Evolutionary conservation across 2,329 filamentous ascomycete species (phyloP).

Genomic region (Nectriaceae sp.): DNA sequence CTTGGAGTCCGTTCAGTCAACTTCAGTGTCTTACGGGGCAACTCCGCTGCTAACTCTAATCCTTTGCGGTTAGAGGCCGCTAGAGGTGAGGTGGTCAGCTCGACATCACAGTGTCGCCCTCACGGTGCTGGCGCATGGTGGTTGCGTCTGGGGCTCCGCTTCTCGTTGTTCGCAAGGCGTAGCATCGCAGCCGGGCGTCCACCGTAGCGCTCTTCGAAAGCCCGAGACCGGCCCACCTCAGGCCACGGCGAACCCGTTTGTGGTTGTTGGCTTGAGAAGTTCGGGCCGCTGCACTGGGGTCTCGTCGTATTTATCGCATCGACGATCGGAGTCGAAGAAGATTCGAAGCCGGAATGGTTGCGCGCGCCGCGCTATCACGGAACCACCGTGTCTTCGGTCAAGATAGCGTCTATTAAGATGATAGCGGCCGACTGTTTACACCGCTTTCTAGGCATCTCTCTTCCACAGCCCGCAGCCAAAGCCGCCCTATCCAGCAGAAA

Average conservation of each 20-base stretch:
- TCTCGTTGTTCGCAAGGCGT: conserved; percentile 32
- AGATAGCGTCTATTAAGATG: no score
- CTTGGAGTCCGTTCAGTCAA: neutral
- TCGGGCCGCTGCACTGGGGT: neutral
- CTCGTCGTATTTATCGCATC: neutral
- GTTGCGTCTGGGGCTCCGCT: conserved; percentile 24
- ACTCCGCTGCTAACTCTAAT: neutral
- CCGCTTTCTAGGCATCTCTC: no score
- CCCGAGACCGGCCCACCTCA: conserved; percentile 26
- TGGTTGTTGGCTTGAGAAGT: neutral
- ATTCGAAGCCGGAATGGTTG: neutral
- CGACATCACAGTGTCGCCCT: conserved; percentile 15
- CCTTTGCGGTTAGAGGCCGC: no score
- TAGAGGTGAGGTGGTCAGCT: neutral
- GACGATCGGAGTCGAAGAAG: neutral
- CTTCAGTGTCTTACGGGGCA: neutral
- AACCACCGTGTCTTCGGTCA: no score
- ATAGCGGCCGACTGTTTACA: no score
- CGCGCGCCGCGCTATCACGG: no score
- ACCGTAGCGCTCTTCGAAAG: neutral
- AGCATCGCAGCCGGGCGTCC: conserved; percentile 9
- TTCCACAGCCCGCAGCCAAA: no score
- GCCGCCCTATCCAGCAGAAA: no score
- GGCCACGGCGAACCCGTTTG: neutral
- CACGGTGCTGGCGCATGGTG: conserved; percentile 9